Base-by-base conservation (phyloP, 1,284 basidiomycete genomes). In the Microbotryum intermedium region DNA sequence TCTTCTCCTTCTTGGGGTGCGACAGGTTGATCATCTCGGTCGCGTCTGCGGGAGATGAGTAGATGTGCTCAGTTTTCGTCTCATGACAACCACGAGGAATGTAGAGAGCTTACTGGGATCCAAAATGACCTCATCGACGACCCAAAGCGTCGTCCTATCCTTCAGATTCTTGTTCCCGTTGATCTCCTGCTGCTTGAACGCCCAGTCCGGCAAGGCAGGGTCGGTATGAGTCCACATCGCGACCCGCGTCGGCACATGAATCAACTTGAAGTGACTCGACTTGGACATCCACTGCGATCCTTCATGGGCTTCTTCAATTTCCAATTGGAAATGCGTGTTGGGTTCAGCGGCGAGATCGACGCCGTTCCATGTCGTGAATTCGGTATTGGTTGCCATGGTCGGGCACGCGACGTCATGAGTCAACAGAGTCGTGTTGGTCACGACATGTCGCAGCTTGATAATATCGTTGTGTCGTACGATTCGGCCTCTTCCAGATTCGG, bases 321-420 rank as follows among this genome's bases (percentile, higher is more conserved):
- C 74, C 23, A 97, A 71, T 70, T 83, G 79, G 81, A 95, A 97
- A 18, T 89, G 78, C 0, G 91, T 95, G 64, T 95, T 92, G 26
- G 69, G 61, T 53, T 66, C 69, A 28, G 69, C 67, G 10, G 69
- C 67, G 69, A 92, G 89, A 53, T 68, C 62, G 64, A 87, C 84
- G 68, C 82, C 84, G 13, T 84, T 75, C 82, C 85, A 85, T 1
- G 92, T 94, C 4, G 93, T 99, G 75, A 98, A 93, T 75, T 99
- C 95, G 74, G 97, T 91, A 75, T 98, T 97, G 45, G 95, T 98
- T 10, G 94, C 84, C 87, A 93, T 95, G 55, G 93, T 82, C 2
- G 95, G 89, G 4, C 91, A 95, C 0, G 95, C 95, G 60, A 99
- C 95, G 73, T 99, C 95, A 73, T 99, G 95, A 1, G 93, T 93